A percentile compares a stretch with the other conserved stretches of the same genome.
phyloP scores from a whole-genome alignment of 2,329 filamentous ascomycete species.

The Beauveria pseudobassiana region DNA sequence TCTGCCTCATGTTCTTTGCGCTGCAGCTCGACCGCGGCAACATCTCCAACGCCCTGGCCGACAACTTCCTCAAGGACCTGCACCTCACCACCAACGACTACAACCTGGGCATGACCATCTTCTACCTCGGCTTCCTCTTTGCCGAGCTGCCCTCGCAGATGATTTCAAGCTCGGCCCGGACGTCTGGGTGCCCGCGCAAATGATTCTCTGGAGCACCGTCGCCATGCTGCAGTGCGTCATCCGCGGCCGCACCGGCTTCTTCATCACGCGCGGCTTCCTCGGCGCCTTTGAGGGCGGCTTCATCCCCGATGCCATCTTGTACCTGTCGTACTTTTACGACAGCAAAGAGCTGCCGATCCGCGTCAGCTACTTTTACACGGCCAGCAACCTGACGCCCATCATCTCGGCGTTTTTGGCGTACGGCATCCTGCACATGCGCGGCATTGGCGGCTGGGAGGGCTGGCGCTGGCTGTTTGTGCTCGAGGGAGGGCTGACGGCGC shows the following conservation, averaged over 20 bases:
- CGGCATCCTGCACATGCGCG: conserved; percentile 33
- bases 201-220: conserved; percentile 45
- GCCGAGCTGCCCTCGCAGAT: conserved; percentile 53
- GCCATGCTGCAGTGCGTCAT: conserved; percentile 23
- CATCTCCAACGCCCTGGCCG: conserved; percentile 33
- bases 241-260: conserved; percentile 11
- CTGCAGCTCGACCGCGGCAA: conserved; percentile 40
- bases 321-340: conserved; percentile 39
- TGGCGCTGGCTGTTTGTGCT: conserved; percentile 50
- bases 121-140: conserved; percentile 41
- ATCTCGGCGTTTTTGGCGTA: conserved; percentile 30
- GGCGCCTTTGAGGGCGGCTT: conserved; percentile 32
- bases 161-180: conserved; percentile 37
- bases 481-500: conserved; percentile 38
- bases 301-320: conserved; percentile 33
- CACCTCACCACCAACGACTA: conserved; percentile 35
- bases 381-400: conserved; percentile 33
- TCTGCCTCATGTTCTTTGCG: conserved; percentile 41
- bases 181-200: conserved; percentile 50
- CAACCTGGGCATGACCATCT: conserved; percentile 42
- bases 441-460: conserved; percentile 26
- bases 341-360: conserved; percentile 31
- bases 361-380: conserved; percentile 34
- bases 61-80: conserved; percentile 35
- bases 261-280: conserved; percentile 23